Conservation (phyloP, 495 filamentous ascomycete species). For the Tetracladium setigerum region DNA sequence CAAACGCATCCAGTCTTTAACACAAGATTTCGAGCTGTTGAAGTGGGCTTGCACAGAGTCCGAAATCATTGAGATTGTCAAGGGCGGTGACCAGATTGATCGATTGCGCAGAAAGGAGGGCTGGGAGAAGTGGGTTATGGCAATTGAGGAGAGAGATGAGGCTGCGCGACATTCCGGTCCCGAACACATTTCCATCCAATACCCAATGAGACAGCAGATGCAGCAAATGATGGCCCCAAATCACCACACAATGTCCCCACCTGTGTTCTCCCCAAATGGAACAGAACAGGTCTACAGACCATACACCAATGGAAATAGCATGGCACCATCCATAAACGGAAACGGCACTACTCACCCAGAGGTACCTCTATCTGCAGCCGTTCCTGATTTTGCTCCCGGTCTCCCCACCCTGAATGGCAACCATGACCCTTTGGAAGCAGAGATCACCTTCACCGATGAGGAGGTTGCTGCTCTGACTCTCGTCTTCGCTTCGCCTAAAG, state of each 20-base stretch:
- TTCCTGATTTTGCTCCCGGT: constrained; percentile 68
- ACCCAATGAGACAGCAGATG: constrained; percentile 11
- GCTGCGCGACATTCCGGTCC: constrained; percentile 36
- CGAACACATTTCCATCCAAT: constrained; percentile 1
- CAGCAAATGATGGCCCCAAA: constrained; percentile 19
- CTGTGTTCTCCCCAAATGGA: constrained; percentile 28
- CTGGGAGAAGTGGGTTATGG: constrained; percentile 77
- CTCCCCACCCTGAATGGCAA: constrained; percentile 31
- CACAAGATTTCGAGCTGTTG: constrained; percentile 63
- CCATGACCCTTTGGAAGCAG: constrained; percentile 34
- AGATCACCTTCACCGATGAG: constrained; percentile 44
- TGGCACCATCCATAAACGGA: constrained; percentile 30
- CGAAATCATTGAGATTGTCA: constrained; percentile 58
- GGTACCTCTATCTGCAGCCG: constrained; percentile 62
- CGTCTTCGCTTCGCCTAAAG: constrained; percentile 11
- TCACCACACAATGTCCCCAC: constrained; percentile 23
- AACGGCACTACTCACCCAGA: constrained; percentile 35
- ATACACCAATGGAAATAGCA: constrained; percentile 31
- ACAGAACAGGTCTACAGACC: constrained; percentile 20
- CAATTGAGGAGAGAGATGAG: constrained; percentile 29
- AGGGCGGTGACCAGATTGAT: constrained; percentile 66
- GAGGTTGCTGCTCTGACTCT: constrained; percentile 43
- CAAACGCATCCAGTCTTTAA: constrained; percentile 72
- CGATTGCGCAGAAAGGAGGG: constrained; percentile 67
- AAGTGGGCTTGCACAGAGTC: constrained; percentile 66